Evolutionary conservation across 495 filamentous ascomycete genomes (phyloP).

Genomic region (Staphylotrichum longicolle): DNA sequence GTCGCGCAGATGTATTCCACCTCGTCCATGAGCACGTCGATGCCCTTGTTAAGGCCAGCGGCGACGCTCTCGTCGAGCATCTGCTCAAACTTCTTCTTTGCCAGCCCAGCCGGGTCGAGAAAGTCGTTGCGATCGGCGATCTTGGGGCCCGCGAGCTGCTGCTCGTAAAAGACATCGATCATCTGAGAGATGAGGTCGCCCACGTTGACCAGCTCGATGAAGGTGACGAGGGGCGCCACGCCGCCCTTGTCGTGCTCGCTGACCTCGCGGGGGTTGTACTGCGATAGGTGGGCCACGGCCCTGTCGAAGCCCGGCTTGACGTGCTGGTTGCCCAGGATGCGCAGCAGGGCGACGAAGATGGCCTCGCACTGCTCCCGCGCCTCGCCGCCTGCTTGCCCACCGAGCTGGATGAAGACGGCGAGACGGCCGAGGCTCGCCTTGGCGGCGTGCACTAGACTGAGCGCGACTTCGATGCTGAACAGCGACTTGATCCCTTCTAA

Average conservation of each 20-base stretch:
- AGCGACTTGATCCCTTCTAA: constrained; percentile 90
- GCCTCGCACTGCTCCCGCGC: constrained; percentile 86
- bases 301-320: constrained; percentile 88
- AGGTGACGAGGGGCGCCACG: constrained; percentile 90
- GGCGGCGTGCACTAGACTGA: constrained; percentile 84
- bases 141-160: constrained; percentile 78
- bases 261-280: constrained; percentile 87
- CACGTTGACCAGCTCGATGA: constrained; percentile 96
- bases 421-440: constrained; percentile 86
- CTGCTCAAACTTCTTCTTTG: constrained; percentile 98
- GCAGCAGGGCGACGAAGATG: constrained; percentile 81
- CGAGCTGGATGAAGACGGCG: constrained; percentile 74
- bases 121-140: constrained; percentile 94
- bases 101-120: constrained; percentile 81
- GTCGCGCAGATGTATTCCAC: constrained; percentile 94
- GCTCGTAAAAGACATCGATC: constrained; percentile 98
- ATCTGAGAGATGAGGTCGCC: constrained; percentile 98
- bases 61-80: constrained; percentile 98
- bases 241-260: constrained; percentile 65
- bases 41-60: constrained; percentile 92
- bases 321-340: constrained; percentile 81
- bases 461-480: constrained; percentile 93
- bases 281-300: constrained; percentile 85
- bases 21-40: constrained; percentile 97
- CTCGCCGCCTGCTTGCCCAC: constrained; percentile 74